Percentiles rank a stretch among this genome's conserved stretches.
These are phyloP conservation scores for Chlorella variabilis DNA, from an alignment of 163 green algal species.

Conservation along the genomic window DNA sequence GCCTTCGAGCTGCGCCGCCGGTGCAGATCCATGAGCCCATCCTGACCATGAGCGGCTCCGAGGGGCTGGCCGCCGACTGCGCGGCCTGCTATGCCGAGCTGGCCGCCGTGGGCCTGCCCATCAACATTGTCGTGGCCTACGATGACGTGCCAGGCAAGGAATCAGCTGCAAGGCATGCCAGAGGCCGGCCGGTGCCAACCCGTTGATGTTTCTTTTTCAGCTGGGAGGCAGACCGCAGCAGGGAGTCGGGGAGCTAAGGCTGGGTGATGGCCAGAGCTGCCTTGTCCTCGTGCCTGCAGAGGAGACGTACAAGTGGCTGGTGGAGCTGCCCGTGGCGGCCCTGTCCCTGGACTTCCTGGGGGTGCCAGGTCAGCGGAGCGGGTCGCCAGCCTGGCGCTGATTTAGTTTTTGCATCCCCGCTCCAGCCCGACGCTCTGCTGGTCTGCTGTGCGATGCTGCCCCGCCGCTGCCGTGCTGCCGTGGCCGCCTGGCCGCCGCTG, in stretches of 20 bases:
- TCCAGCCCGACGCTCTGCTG: too few relatives aligned
- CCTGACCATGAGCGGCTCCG: conserved; percentile 61
- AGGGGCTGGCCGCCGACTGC: conserved; percentile 54
- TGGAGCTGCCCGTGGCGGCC: conserved; percentile 70
- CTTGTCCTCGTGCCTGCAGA: too few relatives aligned
- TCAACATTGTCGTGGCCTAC: conserved; percentile 87
- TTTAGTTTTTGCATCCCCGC: too few relatives aligned
- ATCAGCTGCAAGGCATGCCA: too few relatives aligned
- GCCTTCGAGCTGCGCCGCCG: conserved; percentile 34
- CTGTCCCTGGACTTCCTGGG: conserved; percentile 70
- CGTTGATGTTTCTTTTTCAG: too few relatives aligned
- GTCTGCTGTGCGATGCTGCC: too few relatives aligned
- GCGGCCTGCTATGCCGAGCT: conserved; percentile 66
- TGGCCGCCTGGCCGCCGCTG: too few relatives aligned
- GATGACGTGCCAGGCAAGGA: conserved; percentile 55
- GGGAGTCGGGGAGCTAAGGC: too few relatives aligned
- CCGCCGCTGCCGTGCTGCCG: too few relatives aligned
- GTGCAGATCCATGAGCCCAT: conserved; percentile 92
- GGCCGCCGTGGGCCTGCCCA: conserved; percentile 55
- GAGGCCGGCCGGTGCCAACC: too few relatives aligned
- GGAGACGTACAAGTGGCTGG: conserved; percentile 74
- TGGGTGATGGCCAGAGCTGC: neutral
- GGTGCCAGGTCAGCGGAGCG: conserved; percentile 39
- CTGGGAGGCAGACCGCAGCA: too few relatives aligned
- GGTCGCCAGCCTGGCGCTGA: neutral